A percentile compares a stretch with the other conserved stretches of the same genome.
phyloP scores from a whole-genome alignment of 345 rosid genomes.

The Brassica incana region DNA sequence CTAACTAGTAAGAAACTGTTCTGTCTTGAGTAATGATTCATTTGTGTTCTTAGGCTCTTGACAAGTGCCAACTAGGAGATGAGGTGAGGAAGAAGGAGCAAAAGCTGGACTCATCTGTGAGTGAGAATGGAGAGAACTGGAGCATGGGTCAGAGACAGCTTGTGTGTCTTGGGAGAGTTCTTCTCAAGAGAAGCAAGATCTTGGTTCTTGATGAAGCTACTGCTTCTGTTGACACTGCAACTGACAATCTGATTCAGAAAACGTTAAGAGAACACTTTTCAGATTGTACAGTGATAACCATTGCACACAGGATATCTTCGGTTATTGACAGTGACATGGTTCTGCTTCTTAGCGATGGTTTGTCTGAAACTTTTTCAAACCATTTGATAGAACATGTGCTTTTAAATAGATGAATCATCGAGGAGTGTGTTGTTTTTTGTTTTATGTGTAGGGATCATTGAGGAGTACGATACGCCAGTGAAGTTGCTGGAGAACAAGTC shows the following conservation, averaged over 20 bases:
- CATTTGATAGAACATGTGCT: background rate
- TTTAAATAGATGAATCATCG: constrained; percentile 9
- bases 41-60: constrained; percentile 60
- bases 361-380: constrained; percentile 12
- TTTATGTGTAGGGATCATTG: constrained; percentile 55
- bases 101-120: constrained; percentile 72
- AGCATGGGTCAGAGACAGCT: constrained; percentile 94
- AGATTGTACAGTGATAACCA: constrained; percentile 69
- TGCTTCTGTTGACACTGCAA: constrained; percentile 84
- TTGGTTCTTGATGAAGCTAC: constrained; percentile 91
- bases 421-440: background rate
- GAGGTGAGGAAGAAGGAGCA: constrained; percentile 78
- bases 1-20: background rate
- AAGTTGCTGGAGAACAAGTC: constrained; percentile 61
- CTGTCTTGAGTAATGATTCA: background rate
- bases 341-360: constrained; percentile 69
- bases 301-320: constrained; percentile 85
- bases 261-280: constrained; percentile 66
- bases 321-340: constrained; percentile 83
- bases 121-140: constrained; percentile 93
- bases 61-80: constrained; percentile 92
- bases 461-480: constrained; percentile 65
- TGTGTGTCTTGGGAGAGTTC: constrained; percentile 78
- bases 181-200: constrained; percentile 74
- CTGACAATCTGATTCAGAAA: constrained; percentile 76